Base-by-base conservation (phyloP, 257 asterid genomes). In the Gardenia jasminoides region DNA sequence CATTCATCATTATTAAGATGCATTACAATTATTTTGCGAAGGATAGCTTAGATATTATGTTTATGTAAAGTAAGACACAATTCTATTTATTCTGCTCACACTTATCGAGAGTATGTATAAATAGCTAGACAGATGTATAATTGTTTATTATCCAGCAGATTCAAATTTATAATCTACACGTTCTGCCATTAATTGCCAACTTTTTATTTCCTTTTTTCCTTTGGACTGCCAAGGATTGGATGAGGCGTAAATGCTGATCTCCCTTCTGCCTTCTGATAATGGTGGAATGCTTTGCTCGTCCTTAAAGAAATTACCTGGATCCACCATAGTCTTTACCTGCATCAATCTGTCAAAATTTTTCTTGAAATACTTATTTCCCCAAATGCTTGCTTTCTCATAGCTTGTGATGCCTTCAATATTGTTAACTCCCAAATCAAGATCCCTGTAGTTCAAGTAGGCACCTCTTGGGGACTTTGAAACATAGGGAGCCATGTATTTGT, bases 181-280 rank as follows among this genome's bases (percentile, higher is more conserved):
- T 52, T 52, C 17, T 19, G 17, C 17, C 24, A 52, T 20, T 52
- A 4, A 52, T 52, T 52, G 2, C 59, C 59, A 52, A 52, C 59
- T 52, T 52, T 52, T 52, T 52, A 52, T 10, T 52, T 52, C 59
- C 4, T 52, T 20, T 52, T 52, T 52, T 52, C 59, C 22, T 52
- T 52, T 52, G 59, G 59, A 52, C 59, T 52, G 59, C 59, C 24
- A 52, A 52, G 59, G 59, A 52, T 52, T 20, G 7, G 24, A 52
- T 52, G 24, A 52, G 1, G 7, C 59, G 17, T 20, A 52, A 52
- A 15, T 15, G 24, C 59, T 52, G 16, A 52, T 52, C 59, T 52
- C 4, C 22, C 22, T 50, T 50, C 2, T 16, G 13, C 58, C 59
- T 68, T 93, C 93, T 78, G 98, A 95, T 78, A 98, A 95, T 82